Conservation (phyloP, 108 stramenopile genomes). For the Cyclotella distinguenda region DNA sequence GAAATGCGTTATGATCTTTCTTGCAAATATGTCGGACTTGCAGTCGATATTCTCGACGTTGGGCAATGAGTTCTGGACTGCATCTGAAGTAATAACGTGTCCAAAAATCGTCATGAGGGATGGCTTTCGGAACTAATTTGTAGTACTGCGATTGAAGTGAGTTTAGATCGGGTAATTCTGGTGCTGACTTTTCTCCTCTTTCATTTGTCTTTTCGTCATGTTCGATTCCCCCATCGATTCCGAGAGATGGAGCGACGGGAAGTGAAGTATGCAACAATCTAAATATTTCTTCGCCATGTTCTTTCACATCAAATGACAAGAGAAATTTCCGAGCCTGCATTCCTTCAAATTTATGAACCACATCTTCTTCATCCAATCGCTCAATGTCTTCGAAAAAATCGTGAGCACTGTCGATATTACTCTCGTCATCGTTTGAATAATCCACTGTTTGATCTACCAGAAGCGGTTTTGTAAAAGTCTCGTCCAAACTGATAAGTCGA, state of each 20-base stretch:
- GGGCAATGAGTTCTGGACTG: constrained; percentile 33
- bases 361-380: not conserved
- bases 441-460: not conserved
- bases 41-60: constrained; percentile 9
- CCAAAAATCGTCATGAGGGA: constrained; percentile 75
- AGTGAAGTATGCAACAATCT: constrained; percentile 28
- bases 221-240: constrained; percentile 31
- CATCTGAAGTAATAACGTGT: constrained; percentile 71
- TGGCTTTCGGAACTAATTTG: constrained; percentile 46
- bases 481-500: constrained; percentile 2
- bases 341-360: constrained; percentile 5
- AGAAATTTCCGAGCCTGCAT: constrained; percentile 12
- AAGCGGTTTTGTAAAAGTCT: constrained; percentile 19
- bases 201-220: not conserved
- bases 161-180: constrained; percentile 4
- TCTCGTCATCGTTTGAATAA: not conserved
- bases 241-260: not conserved
- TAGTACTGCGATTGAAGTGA: constrained; percentile 40
- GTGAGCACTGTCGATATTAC: constrained; percentile 4
- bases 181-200: not conserved
- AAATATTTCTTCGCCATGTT: constrained; percentile 58
- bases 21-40: not conserved
- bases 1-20: not conserved
- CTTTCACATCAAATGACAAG: constrained; percentile 47
- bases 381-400: constrained; percentile 1